Conservation (phyloP, 139 green algal species). For the Picochlorum sp. region DNA sequence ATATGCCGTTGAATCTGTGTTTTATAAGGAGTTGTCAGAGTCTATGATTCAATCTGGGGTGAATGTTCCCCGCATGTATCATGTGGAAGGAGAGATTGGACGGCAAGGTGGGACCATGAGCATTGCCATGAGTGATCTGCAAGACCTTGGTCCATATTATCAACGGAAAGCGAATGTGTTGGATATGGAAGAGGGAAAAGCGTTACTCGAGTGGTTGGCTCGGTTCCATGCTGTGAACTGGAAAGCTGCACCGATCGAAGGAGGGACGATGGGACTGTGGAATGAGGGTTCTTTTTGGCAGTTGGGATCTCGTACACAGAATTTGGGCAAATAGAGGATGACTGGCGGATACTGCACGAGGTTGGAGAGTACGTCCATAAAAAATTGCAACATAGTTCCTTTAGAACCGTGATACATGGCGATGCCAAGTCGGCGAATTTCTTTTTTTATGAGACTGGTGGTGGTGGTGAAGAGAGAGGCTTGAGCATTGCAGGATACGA, state of each 20-base stretch:
- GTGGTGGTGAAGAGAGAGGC: not conserved
- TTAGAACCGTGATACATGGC: conserved; percentile 7
- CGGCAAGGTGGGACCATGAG: not conserved
- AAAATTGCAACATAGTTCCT: not conserved
- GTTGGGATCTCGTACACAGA: conserved; percentile 3
- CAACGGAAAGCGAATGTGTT: conserved; percentile 4
- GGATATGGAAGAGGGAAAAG: conserved; percentile 5
- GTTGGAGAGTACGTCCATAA: conserved; percentile 1
- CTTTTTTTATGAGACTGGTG: not conserved
- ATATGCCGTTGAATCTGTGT: conserved; percentile 8
- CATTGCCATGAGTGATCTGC: not conserved
- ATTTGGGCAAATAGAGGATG: not conserved
- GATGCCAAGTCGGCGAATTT: conserved; percentile 6
- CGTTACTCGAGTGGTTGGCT: conserved; percentile 1
- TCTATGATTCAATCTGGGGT: not conserved
- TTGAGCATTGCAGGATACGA: conserved; percentile 3
- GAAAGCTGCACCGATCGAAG: not conserved
- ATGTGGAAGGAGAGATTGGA: not conserved
- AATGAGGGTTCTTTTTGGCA: conserved; percentile 6
- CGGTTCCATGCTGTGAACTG: conserved; percentile 1
- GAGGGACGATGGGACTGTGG: not conserved
- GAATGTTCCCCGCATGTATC: not conserved
- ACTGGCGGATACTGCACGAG: not conserved
- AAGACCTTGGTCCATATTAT: not conserved
- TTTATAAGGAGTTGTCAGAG: conserved; percentile 6